Conservation (phyloP, 2,329 filamentous ascomycete species). For the Fusarium piperis region DNA sequence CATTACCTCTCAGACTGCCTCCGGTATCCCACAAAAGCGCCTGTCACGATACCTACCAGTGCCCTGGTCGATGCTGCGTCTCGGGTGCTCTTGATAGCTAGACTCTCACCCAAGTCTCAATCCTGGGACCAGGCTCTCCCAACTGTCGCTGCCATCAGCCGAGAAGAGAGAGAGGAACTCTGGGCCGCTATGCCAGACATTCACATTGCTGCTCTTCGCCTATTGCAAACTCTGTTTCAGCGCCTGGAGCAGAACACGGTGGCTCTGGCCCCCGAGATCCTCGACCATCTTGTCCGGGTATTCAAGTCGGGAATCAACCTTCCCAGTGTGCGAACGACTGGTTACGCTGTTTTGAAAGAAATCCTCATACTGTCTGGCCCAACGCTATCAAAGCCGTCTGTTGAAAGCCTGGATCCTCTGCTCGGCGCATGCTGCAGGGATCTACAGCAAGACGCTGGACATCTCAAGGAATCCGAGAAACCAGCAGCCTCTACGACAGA, state of each 20-base stretch:
- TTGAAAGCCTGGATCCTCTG: conserved; percentile 69
- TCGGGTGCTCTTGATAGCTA: conserved; percentile 74
- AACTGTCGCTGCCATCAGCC: conserved; percentile 76
- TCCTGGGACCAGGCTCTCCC: conserved; percentile 63
- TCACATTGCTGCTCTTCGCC: conserved; percentile 74
- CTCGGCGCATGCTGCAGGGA: conserved; percentile 79
- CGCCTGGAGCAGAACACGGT: conserved; percentile 67
- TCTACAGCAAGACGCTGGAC: conserved; percentile 66
- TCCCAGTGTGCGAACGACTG: conserved; percentile 64
- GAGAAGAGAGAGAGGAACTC: conserved; percentile 84
- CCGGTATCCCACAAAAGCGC: conserved; percentile 68
- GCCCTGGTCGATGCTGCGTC: conserved; percentile 74
- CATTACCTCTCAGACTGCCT: conserved; percentile 72
- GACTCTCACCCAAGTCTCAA: conserved; percentile 58
- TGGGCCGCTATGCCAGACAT: conserved; percentile 78
- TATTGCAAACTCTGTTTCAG: conserved; percentile 66
- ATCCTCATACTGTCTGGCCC: conserved; percentile 72
- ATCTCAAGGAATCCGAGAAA: conserved; percentile 54
- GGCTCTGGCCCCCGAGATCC: conserved; percentile 68
- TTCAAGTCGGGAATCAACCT: conserved; percentile 68
- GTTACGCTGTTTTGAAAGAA: conserved; percentile 67
- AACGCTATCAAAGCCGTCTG: conserved; percentile 71
- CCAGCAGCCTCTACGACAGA: conserved; percentile 43
- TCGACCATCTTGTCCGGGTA: conserved; percentile 78
- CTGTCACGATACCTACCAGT: conserved; percentile 74